These are phyloP conservation scores for Umbelopsis ramanniana DNA, from an alignment of 192 early-diverging fungal species.

Conservation along the genomic window DNA sequence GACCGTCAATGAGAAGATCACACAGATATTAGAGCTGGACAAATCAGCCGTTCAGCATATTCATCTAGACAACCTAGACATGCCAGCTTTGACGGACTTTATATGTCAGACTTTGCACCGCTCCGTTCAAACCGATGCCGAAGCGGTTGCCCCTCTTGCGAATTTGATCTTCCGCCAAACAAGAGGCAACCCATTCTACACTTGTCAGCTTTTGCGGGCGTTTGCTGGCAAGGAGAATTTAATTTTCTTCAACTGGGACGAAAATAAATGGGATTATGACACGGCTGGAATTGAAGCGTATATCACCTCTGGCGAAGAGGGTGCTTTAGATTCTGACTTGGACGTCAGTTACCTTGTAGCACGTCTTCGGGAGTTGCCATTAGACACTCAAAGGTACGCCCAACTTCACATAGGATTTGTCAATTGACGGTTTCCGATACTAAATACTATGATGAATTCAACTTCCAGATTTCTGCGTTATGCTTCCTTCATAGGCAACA, in stretches of 20 bases:
- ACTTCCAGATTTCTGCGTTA: constrained; percentile 27
- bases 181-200: constrained; percentile 39
- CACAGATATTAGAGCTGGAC: constrained; percentile 19
- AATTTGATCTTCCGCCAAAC: constrained; percentile 38
- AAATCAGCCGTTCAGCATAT: constrained; percentile 25
- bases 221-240: constrained; percentile 35
- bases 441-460: too few relatives aligned
- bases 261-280: constrained; percentile 41
- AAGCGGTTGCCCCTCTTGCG: constrained; percentile 29
- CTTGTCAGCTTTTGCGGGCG: constrained; percentile 25
- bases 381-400: constrained; percentile 30
- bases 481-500: constrained; percentile 41
- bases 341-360: constrained; percentile 30
- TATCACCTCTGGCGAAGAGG: constrained; percentile 21
- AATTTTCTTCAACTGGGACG: constrained; percentile 43
- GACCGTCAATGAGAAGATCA: constrained; percentile 14
- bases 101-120: constrained; percentile 31
- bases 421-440: neutral
- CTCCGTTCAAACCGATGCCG: constrained; percentile 1
- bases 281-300: constrained; percentile 27
- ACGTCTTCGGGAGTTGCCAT: constrained; percentile 28
- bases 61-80: constrained; percentile 27
- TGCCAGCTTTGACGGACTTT: constrained; percentile 30
- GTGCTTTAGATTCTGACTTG: constrained; percentile 24
- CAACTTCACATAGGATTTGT: neutral